Conservation (phyloP, 2,329 filamentous ascomycete species). For the Aspergillus phoenicis region DNA sequence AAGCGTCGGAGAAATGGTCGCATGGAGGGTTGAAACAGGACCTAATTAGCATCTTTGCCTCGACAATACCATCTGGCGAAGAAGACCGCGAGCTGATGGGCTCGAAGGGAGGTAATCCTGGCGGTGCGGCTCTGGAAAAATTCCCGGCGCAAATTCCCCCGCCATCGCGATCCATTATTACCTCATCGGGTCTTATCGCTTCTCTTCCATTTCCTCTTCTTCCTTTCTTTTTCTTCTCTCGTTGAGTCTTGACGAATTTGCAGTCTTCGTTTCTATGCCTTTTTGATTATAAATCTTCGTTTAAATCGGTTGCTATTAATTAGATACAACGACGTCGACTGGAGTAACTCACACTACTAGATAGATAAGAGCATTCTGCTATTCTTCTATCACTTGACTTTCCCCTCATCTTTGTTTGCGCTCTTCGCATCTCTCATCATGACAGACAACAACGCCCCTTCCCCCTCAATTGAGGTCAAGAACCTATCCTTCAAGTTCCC, state of each 20-base stretch:
- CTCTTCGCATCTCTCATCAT: conserved; percentile 15
- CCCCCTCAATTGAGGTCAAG: conserved; percentile 68
- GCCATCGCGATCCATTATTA: background rate
- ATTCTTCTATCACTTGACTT: background rate
- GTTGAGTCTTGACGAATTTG: background rate
- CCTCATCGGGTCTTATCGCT: background rate
- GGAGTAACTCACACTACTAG: background rate
- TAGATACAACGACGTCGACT: too few species aligned
- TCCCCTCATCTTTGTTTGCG: background rate
- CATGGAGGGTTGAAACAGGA: conserved; percentile 25
- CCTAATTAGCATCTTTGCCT: conserved; percentile 16
- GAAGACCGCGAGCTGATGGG: background rate
- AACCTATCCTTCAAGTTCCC: conserved; percentile 86
- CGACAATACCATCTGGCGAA: conserved; percentile 4
- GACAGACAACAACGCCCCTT: conserved; percentile 19
- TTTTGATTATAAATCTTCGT: too few species aligned
- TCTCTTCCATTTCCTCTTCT: background rate
- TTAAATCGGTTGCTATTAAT: too few species aligned
- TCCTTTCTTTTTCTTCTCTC: background rate
- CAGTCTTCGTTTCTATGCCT: too few species aligned
- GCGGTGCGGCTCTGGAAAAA: background rate
- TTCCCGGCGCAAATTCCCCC: background rate
- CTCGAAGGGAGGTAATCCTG: background rate
- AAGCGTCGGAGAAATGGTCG: conserved; percentile 29
- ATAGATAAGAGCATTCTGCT: background rate